These are phyloP conservation scores for Saccharomycopsis olivae DNA, from an alignment of 805 yeast genomes.

Conservation along the genomic window DNA sequence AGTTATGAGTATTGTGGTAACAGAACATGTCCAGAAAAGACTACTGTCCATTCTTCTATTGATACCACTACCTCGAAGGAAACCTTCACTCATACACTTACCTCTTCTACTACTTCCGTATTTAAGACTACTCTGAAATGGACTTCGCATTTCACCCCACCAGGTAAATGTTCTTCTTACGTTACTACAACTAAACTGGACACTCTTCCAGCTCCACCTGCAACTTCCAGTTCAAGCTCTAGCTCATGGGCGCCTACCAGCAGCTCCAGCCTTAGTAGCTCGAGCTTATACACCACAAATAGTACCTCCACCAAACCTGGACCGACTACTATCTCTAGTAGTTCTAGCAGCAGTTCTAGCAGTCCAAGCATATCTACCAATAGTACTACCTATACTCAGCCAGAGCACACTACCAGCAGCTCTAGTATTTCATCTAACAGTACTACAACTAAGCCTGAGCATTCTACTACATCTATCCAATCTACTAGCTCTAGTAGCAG, in stretches of 20 bases:
- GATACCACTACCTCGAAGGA: not conserved
- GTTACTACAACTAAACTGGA: not conserved
- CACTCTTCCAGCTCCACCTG: no score
- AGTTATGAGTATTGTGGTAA: slow-evolving; percentile 5
- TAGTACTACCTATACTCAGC: not conserved
- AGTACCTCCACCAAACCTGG: slow-evolving; percentile 1
- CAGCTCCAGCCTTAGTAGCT: not conserved
- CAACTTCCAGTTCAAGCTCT: no score
- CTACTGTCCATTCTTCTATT: not conserved
- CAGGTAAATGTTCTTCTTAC: not conserved
- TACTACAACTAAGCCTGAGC: not conserved
- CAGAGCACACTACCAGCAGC: no score
- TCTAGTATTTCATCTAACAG: not conserved
- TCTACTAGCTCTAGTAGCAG: not conserved
- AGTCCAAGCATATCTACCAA: not conserved
- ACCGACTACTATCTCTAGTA: slow-evolving; percentile 4
- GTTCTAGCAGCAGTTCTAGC: not conserved
- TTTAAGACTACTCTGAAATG: not conserved
- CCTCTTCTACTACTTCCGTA: not conserved
- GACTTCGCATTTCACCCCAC: not conserved
- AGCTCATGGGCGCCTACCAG: not conserved
- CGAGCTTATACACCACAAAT: not conserved
- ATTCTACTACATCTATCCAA: not conserved
- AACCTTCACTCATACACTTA: not conserved
- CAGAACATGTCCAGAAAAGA: not conserved